Evolutionary conservation across 139 green algal genomes (phyloP).

Genomic region (Coccomyxa sp.): DNA sequence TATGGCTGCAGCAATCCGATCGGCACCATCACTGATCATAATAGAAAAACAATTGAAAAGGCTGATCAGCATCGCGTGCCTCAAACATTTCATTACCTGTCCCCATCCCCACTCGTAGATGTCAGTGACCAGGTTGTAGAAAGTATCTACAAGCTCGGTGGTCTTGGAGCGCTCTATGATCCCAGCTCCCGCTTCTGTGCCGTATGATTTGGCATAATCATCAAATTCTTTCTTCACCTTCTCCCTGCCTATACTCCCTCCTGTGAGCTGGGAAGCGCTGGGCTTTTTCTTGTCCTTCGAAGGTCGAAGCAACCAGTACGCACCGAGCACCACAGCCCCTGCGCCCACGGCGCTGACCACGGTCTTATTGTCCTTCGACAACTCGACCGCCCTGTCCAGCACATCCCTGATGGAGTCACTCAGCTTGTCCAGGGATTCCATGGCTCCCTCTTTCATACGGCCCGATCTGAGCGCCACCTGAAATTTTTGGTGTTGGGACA

Average conservation of each 20-base stretch:
- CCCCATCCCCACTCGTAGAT: constrained; percentile 99
- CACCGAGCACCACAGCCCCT: constrained; percentile 7
- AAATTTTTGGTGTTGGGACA: too few species aligned
- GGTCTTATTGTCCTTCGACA: constrained; percentile 33
- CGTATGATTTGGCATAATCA: constrained; percentile 53
- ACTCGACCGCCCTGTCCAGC: constrained; percentile 47
- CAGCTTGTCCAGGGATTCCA: constrained; percentile 5
- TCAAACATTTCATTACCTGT: constrained; percentile 3
- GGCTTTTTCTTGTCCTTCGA: constrained; percentile 42
- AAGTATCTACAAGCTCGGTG: constrained; percentile 45
- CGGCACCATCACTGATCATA: too few species aligned
- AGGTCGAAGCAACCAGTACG: background rate
- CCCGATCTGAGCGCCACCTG: background rate
- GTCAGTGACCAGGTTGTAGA: constrained; percentile 55
- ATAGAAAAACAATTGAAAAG: too few species aligned
- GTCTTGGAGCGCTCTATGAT: constrained; percentile 40
- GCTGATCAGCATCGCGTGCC: too few species aligned
- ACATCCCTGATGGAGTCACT: constrained; percentile 37
- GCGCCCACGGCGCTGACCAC: constrained; percentile 13
- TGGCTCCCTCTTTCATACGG: background rate
- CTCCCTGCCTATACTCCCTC: constrained; percentile 52
- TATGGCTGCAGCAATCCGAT: too few species aligned
- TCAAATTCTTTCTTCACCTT: constrained; percentile 63
- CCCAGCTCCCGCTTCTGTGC: constrained; percentile 26
- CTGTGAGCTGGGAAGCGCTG: constrained; percentile 55